These are phyloP conservation scores for Amanita jacksonii DNA, from an alignment of 768 basidiomycete genomes.

Conservation along the genomic window DNA sequence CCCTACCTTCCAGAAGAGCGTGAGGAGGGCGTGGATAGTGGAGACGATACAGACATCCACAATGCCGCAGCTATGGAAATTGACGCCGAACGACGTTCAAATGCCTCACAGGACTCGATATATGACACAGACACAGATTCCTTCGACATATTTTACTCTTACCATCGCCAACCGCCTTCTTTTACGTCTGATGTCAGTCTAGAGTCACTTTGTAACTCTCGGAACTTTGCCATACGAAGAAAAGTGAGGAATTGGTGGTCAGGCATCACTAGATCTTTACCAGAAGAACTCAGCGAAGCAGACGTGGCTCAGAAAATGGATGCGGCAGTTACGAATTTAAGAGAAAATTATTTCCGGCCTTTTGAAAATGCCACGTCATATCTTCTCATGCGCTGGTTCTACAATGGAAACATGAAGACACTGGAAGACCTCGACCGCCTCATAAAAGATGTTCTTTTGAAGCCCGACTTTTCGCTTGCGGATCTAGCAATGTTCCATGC, in stretches of 20 bases:
- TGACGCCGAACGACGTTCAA: neutral
- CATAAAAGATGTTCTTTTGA: slow-evolving; percentile 16
- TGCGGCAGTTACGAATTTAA: neutral
- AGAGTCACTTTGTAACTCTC: slow-evolving; percentile 1
- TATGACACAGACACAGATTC: slow-evolving; percentile 1
- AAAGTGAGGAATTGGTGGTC: slow-evolving; percentile 3
- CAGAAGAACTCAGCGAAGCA: neutral
- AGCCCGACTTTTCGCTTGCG: slow-evolving; percentile 14
- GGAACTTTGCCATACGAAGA: neutral
- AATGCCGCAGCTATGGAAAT: neutral
- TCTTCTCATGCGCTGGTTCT: slow-evolving; percentile 5
- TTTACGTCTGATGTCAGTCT: neutral
- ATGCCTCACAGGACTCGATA: neutral
- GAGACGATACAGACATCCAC: too few relatives aligned
- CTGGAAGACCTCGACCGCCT: slow-evolving; percentile 7
- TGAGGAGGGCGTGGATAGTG: neutral
- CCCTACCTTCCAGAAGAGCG: neutral
- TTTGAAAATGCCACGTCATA: neutral
- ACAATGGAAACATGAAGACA: slow-evolving; percentile 6
- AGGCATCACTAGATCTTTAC: neutral
- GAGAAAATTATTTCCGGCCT: neutral
- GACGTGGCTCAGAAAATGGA: neutral
- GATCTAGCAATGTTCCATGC: slow-evolving; percentile 15
- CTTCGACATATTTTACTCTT: neutral
- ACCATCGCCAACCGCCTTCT: neutral